Percentiles rank a stretch among this genome's conserved stretches.
Evolutionary conservation across 768 basidiomycete species (phyloP).

Genomic region (Auriscalpium microsporum): DNA sequence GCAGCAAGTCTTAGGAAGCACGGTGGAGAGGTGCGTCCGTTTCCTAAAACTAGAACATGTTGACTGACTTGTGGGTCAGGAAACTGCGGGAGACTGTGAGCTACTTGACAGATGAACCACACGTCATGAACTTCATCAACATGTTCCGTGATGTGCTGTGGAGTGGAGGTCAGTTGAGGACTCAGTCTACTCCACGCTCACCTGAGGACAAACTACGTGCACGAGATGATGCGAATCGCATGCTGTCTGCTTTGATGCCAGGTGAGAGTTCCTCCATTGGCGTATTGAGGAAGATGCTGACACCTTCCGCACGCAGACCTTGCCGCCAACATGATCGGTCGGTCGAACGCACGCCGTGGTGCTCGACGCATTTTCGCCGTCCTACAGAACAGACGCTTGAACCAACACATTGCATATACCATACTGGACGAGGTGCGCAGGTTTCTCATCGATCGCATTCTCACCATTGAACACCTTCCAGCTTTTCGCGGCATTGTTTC

Average conservation of each 20-base stretch:
- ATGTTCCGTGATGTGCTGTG: constrained; percentile 71
- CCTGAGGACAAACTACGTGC: constrained; percentile 74
- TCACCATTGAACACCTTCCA: constrained; percentile 17
- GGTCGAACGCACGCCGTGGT: constrained; percentile 88
- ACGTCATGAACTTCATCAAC: constrained; percentile 56
- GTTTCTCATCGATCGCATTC: not conserved
- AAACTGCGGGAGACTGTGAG: constrained; percentile 81
- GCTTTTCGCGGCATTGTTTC: constrained; percentile 56
- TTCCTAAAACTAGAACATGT: not conserved
- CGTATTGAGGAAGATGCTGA: not conserved
- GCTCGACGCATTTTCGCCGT: constrained; percentile 90
- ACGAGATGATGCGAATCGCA: constrained; percentile 81
- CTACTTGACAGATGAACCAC: constrained; percentile 55
- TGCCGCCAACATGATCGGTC: constrained; percentile 97
- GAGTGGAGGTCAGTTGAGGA: constrained; percentile 73
- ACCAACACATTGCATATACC: constrained; percentile 86
- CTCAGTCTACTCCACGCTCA: constrained; percentile 56
- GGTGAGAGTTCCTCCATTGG: constrained; percentile 35
- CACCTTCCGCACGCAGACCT: constrained; percentile 46
- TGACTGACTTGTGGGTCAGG: constrained; percentile 30
- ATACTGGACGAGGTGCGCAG: constrained; percentile 77
- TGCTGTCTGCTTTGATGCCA: constrained; percentile 85
- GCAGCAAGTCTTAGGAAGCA: constrained; percentile 91
- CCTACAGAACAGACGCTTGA: constrained; percentile 87
- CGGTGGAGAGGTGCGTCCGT: constrained; percentile 73